Evolutionary conservation across 2,329 filamentous ascomycete species (phyloP).

Genomic region (Beauveria brongniartii): DNA sequence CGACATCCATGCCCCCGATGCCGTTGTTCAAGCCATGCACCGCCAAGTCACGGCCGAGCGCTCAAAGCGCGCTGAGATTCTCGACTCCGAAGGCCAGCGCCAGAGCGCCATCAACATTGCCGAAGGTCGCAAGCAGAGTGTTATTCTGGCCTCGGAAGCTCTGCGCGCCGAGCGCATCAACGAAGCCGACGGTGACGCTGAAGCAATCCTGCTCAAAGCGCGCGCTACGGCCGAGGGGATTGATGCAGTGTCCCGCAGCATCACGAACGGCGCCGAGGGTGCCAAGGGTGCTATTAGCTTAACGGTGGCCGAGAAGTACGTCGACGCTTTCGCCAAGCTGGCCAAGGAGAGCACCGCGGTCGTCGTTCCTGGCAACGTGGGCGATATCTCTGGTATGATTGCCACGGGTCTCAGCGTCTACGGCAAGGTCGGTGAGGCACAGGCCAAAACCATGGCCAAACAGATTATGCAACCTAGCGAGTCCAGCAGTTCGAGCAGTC

Average conservation of each 20-base stretch:
- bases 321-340: slow-evolving; percentile 85
- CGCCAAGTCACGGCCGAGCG: slow-evolving; percentile 95
- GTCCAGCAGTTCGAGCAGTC: slow-evolving; percentile 15
- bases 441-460: slow-evolving; percentile 59
- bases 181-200: slow-evolving; percentile 81
- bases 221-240: slow-evolving; percentile 81
- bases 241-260: slow-evolving; percentile 71
- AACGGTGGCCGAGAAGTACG: slow-evolving; percentile 93
- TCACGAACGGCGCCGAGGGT: slow-evolving; percentile 61
- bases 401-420: slow-evolving; percentile 93
- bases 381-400: slow-evolving; percentile 95
- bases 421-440: slow-evolving; percentile 79
- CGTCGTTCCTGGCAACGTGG: slow-evolving; percentile 93
- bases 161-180: slow-evolving; percentile 89
- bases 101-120: slow-evolving; percentile 99
- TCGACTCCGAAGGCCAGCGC: slow-evolving; percentile 93
- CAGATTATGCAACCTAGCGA: slow-evolving; percentile 32
- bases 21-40: slow-evolving; percentile 96
- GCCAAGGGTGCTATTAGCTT: slow-evolving; percentile 81
- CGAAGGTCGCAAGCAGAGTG: slow-evolving; percentile 92
- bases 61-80: slow-evolving; percentile 93
- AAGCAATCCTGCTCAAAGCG: slow-evolving; percentile 84
- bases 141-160: slow-evolving; percentile 92
- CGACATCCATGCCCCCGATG: slow-evolving; percentile 91
- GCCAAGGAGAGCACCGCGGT: slow-evolving; percentile 94